These are phyloP conservation scores for Saturnispora serradocipensis DNA, from an alignment of 805 yeast species.

Conservation along the genomic window DNA sequence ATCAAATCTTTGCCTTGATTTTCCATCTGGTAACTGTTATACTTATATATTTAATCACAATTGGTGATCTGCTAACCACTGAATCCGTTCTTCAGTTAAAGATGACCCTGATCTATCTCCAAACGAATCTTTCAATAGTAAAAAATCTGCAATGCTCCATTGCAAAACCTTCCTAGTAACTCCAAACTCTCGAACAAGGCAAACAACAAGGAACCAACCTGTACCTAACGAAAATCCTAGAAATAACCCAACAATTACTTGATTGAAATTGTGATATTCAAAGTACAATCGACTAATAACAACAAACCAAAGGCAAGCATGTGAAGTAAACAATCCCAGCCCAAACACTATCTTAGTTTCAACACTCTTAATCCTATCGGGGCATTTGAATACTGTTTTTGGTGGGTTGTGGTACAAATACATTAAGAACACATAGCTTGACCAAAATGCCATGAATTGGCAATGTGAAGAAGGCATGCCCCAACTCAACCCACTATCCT, in stretches of 20 bases:
- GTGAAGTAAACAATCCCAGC: constrained; percentile 11
- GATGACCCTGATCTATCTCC: constrained; percentile 11
- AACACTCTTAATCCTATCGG: constrained; percentile 13
- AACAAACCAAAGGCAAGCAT: constrained; percentile 13
- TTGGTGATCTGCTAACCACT: constrained; percentile 16
- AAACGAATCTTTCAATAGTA: constrained; percentile 54
- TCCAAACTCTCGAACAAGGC: constrained; percentile 57
- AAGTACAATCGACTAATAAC: constrained; percentile 74
- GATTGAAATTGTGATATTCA: constrained; percentile 64
- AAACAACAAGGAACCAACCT: constrained; percentile 43
- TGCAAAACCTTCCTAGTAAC: constrained; percentile 53
- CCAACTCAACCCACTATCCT: constrained; percentile 37
- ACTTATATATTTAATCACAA: not conserved
- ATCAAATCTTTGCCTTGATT: constrained; percentile 4
- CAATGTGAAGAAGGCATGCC: constrained; percentile 99
- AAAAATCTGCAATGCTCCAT: constrained; percentile 43
- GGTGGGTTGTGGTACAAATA: constrained; percentile 34
- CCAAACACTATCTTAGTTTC: constrained; percentile 8
- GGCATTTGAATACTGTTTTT: constrained; percentile 5
- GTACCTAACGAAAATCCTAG: constrained; percentile 57
- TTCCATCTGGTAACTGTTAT: not conserved
- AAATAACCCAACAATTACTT: constrained; percentile 63
- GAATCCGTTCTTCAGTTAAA: constrained; percentile 18
- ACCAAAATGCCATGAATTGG: constrained; percentile 86
- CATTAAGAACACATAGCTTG: constrained; percentile 44